Conservation (phyloP, 169 alveolate species). For the Eimeria acervulina region DNA sequence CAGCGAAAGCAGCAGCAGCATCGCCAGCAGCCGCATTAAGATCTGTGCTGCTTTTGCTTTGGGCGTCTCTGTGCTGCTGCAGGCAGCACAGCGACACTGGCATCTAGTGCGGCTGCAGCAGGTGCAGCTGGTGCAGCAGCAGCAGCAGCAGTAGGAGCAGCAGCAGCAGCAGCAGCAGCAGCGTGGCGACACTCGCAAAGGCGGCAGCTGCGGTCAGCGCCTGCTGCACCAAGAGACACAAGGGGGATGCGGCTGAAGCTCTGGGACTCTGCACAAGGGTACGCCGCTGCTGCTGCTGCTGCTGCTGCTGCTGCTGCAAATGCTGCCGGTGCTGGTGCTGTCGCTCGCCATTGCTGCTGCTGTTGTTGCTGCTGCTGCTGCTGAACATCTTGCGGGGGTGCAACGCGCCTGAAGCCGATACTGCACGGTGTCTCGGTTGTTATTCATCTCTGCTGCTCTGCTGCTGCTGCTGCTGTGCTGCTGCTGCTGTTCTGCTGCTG, state of each 20-base stretch:
- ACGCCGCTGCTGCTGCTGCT: constrained; percentile 7
- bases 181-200: not conserved
- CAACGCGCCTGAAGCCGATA: not conserved
- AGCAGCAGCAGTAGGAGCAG: constrained; percentile 22
- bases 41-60: not conserved
- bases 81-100: not conserved
- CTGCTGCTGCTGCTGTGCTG: not conserved
- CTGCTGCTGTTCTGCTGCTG: not conserved
- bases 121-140: not conserved
- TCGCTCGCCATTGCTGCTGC: not conserved
- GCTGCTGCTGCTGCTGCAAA: not conserved
- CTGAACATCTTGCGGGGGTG: not conserved
- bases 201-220: constrained; percentile 19
- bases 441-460: not conserved
- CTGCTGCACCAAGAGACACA: not conserved
- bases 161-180: constrained; percentile 52
- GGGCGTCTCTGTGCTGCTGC: not conserved
- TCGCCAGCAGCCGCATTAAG: not conserved
- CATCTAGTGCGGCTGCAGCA: not conserved
- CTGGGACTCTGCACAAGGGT: constrained; percentile 4
- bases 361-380: constrained; percentile 35
- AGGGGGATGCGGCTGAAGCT: not conserved
- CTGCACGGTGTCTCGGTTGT: not conserved
- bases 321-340: not conserved
- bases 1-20: not conserved